A percentile compares a stretch with the other conserved stretches of the same genome.
Conservation (phyloP, 441 rosid species). For the Bruguiera hainesii region DNA sequence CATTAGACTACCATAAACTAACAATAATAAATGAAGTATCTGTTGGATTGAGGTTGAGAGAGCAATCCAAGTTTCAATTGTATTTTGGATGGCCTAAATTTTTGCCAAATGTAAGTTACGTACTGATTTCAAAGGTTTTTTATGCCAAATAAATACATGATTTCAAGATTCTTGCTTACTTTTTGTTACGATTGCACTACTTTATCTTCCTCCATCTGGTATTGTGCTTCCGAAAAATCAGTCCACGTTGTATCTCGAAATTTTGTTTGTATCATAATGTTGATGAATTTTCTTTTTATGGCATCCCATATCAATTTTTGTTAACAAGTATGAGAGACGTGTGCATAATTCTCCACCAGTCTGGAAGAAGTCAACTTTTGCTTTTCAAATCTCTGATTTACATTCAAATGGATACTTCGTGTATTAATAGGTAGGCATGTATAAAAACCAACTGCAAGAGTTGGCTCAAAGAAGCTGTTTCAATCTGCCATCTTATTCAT, state of each 20-base stretch:
- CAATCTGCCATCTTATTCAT: slow-evolving; percentile 64
- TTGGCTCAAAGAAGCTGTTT: slow-evolving; percentile 79
- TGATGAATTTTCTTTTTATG: no score
- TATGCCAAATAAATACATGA: not conserved
- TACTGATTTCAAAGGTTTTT: no score
- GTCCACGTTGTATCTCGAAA: no score
- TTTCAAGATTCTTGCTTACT: not conserved
- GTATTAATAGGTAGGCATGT: slow-evolving; percentile 31
- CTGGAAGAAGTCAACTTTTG: not conserved
- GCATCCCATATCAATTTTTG: no score
- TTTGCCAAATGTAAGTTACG: not conserved
- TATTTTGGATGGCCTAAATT: not conserved
- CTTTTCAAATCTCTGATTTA: not conserved
- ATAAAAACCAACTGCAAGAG: slow-evolving; percentile 72
- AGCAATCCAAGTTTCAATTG: not conserved
- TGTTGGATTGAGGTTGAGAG: not conserved
- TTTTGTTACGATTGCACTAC: not conserved
- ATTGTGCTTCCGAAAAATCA: not conserved
- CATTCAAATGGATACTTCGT: not conserved
- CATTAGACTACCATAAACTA: not conserved
- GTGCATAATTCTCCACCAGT: not conserved
- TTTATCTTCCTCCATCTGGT: not conserved
- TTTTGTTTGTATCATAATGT: no score
- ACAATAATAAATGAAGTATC: not conserved
- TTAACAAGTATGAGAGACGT: no score